Percentiles rank a stretch among this genome's conserved stretches.
Conservation (phyloP, 192 early-diverging fungal species). For the Ramicandelaber brevisporus region DNA sequence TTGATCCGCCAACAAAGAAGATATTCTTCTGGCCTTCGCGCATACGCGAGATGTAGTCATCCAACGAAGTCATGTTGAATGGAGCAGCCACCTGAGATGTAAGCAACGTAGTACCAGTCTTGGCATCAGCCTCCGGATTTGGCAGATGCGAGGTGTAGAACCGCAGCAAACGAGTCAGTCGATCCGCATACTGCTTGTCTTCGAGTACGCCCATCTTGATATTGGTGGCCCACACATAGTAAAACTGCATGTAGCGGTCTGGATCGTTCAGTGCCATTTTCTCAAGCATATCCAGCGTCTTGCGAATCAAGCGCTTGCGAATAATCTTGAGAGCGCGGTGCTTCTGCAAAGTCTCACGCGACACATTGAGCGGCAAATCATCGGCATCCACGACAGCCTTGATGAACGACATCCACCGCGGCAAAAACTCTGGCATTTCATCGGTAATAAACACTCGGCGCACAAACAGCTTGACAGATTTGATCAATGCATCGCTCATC, state of each 20-base stretch:
- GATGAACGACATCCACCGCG: constrained; percentile 78
- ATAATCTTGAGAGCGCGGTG: constrained; percentile 55
- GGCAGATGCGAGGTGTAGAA: constrained; percentile 37
- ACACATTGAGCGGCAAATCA: constrained; percentile 93
- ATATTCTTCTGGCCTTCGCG: constrained; percentile 75
- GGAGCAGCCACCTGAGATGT: no score
- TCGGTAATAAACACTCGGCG: constrained; percentile 93
- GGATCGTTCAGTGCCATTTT: constrained; percentile 31
- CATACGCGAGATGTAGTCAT: constrained; percentile 69
- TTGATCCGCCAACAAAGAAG: constrained; percentile 57
- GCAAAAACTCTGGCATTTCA: constrained; percentile 62
- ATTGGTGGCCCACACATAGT: constrained; percentile 39
- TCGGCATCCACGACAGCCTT: constrained; percentile 87
- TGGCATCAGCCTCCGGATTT: no score
- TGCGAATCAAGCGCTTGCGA: constrained; percentile 67
- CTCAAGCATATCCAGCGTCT: constrained; percentile 66
- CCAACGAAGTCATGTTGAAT: constrained; percentile 23
- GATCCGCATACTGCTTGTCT: constrained; percentile 35
- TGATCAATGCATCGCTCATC: constrained; percentile 21
- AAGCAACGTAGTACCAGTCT: no score
- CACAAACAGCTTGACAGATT: constrained; percentile 57
- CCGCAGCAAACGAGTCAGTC: constrained; percentile 60
- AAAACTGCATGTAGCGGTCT: constrained; percentile 41
- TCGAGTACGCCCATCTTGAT: constrained; percentile 83
- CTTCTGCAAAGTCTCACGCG: constrained; percentile 89